phyloP scores from a whole-genome alignment of 495 filamentous ascomycete species.

The Podospora anserina region DNA sequence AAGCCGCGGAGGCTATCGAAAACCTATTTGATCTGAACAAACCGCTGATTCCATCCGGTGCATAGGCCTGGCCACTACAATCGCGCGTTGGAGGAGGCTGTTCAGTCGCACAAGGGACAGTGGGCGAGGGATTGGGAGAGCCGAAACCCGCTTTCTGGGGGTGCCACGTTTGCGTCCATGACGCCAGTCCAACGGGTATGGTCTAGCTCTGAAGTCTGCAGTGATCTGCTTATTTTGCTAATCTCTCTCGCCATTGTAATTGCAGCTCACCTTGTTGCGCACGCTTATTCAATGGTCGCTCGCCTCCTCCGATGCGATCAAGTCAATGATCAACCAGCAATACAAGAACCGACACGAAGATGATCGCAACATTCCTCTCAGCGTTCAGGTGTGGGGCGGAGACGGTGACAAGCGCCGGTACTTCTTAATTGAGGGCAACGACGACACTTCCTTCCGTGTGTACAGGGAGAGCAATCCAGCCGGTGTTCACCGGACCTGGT shows the following conservation, averaged over 20 bases:
- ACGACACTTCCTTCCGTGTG: conserved; percentile 91
- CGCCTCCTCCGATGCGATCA: conserved; percentile 81
- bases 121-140: conserved; percentile 87
- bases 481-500: conserved; percentile 77
- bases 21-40: conserved; percentile 14
- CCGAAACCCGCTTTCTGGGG: conserved; percentile 77
- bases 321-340: conserved; percentile 73
- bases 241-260: neutral
- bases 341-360: conserved; percentile 93
- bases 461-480: conserved; percentile 90
- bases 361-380: conserved; percentile 88
- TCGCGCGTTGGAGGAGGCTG: conserved; percentile 89
- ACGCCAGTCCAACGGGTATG: conserved; percentile 75
- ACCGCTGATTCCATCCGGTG: neutral
- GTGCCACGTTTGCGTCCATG: conserved; percentile 75
- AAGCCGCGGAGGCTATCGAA: no score
- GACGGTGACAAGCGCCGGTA: conserved; percentile 90
- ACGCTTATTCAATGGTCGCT: conserved; percentile 85
- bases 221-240: neutral
- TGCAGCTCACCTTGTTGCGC: conserved; percentile 72
- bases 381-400: conserved; percentile 89
- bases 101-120: conserved; percentile 78
- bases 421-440: conserved; percentile 88
- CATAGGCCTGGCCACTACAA: conserved; percentile 78
- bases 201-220: conserved; percentile 8